phyloP scores from a whole-genome alignment of 129 eudicot genomes.

The Scalesia atractyloides region DNA sequence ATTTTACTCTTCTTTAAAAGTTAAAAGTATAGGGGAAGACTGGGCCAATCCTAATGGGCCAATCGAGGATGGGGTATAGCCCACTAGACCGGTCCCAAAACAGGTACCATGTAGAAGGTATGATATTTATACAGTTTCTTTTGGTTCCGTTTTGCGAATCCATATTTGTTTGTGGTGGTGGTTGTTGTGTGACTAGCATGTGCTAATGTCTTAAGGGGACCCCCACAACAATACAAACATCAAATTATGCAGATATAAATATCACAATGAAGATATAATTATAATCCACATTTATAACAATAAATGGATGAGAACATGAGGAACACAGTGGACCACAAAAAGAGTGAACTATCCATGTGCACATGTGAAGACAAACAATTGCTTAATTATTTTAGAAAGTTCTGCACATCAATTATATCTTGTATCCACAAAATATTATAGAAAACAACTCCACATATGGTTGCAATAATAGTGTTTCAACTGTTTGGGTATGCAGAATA shows the following conservation, averaged over 20 bases:
- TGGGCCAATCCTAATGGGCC: not conserved
- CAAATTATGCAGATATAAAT: slow-evolving; percentile 9
- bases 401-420: slow-evolving; percentile 7
- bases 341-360: not conserved
- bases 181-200: slow-evolving; percentile 8
- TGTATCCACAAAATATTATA: slow-evolving; percentile 22
- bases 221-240: slow-evolving; percentile 17
- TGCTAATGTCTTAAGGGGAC: slow-evolving; percentile 11
- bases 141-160: not conserved
- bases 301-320: not conserved
- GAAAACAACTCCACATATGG: slow-evolving; percentile 5
- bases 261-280: slow-evolving; percentile 2
- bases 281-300: not conserved
- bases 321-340: slow-evolving; percentile 17
- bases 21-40: not conserved
- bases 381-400: slow-evolving; percentile 24
- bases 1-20: not conserved
- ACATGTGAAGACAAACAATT: slow-evolving; percentile 14
- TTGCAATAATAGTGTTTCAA: not conserved
- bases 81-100: not conserved
- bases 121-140: not conserved
- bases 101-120: not conserved
- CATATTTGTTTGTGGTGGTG: slow-evolving; percentile 8
- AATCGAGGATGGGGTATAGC: not conserved
- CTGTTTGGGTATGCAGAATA: not conserved